Base-by-base conservation (phyloP, 164 flowering plant species). In the Stephania yunnanensis region DNA sequence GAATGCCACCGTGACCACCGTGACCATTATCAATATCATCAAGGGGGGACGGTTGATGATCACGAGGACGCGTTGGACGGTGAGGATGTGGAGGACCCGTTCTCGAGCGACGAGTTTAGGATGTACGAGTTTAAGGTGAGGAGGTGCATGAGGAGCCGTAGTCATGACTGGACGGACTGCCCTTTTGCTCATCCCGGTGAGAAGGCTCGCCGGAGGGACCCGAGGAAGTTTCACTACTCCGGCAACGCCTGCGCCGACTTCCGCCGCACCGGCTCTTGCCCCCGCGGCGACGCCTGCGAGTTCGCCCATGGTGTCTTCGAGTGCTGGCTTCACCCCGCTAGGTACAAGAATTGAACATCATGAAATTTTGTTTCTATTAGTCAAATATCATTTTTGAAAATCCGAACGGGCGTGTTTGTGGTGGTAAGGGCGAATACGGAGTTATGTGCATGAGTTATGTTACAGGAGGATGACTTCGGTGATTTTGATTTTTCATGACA, bases 91-190 rank as follows among this genome's bases (percentile, higher is more conserved):
- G 65, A 55, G 11, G 83, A 82, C 45, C 93, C 91, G 0, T 89
- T 91, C 80, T 79, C 94, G 1, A 80, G 84, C 5, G 97, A 92
- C 73, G 89, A 87, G 10, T 94, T 94, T 81, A 85, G 98, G 1
- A 94, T 94, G 89, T 92, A 82, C 73, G 98, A 92, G 81, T 94
- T 92, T 80, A 94, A 94, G 91, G 85, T 94, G 7, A 81, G 97
- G 31, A 78, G 87, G 46, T 94, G 98, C 83, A 85, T 86, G 42
- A 84, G 97, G 10, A 89, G 95, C 80, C 88, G 97, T 1, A 87
- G 89, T 81, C 98, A 94, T 74, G 98, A 91, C 82, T 94, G 98
- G 98, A 94, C 98, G 1, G 97, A 91, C 71, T 94, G 98, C 76
- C 98, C 98, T 0, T 94, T 91, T 17, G 94, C 98, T 4, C 98